A percentile compares a stretch with the other conserved stretches of the same genome.
Conservation (phyloP, 805 yeast genomes). For the Candida manassasensis region DNA sequence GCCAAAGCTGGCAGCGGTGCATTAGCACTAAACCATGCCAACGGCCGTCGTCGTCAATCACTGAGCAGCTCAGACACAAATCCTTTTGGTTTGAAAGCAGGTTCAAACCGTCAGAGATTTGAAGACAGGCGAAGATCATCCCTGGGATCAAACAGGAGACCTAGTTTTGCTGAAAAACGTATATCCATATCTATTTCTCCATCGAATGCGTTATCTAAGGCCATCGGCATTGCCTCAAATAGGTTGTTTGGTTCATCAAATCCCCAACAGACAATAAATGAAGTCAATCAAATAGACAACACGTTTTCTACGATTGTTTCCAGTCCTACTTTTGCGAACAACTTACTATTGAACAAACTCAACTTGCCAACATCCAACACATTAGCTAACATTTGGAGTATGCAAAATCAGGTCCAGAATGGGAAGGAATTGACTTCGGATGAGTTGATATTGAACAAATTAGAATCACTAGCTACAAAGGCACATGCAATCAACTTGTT, state of each 20-base stretch:
- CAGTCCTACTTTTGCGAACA: slow-evolving; percentile 31
- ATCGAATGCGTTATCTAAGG: slow-evolving; percentile 82
- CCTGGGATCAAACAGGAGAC: slow-evolving; percentile 51
- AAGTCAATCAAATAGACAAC: slow-evolving; percentile 6
- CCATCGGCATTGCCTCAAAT: slow-evolving; percentile 82
- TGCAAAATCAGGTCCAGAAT: neutral
- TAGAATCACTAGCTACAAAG: slow-evolving; percentile 80
- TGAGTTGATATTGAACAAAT: slow-evolving; percentile 36
- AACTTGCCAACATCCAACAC: slow-evolving; percentile 27
- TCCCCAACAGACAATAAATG: slow-evolving; percentile 5
- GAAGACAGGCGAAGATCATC: slow-evolving; percentile 24
- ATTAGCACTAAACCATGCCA: slow-evolving; percentile 33
- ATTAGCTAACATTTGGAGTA: neutral
- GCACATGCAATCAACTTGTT: slow-evolving; percentile 83
- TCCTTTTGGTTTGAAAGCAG: slow-evolving; percentile 14
- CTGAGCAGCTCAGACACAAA: slow-evolving; percentile 20
- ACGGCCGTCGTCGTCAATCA: slow-evolving; percentile 21
- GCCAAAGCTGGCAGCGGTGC: slow-evolving; percentile 56
- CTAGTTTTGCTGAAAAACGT: slow-evolving; percentile 60
- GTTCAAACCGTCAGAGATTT: slow-evolving; percentile 4
- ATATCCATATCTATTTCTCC: slow-evolving; percentile 72
- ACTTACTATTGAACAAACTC: slow-evolving; percentile 30
- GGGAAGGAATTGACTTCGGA: slow-evolving; percentile 16
- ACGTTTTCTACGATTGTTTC: slow-evolving; percentile 18
- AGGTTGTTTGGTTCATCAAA: slow-evolving; percentile 61